Conservation (phyloP, 2,329 filamentous ascomycete species). For the Lachnellula hyalina region DNA sequence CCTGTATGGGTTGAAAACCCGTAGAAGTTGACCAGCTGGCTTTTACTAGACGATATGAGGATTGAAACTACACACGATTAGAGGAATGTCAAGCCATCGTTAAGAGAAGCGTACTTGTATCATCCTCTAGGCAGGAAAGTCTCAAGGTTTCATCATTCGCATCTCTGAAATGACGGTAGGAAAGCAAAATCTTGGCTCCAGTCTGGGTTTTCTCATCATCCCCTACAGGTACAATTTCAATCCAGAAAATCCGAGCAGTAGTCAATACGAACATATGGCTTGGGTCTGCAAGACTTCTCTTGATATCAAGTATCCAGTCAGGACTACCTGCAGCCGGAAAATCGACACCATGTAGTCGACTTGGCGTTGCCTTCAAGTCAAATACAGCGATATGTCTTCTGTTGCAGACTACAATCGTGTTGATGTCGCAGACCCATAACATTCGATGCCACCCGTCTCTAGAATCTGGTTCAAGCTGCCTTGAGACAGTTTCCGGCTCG, state of each 20-base stretch:
- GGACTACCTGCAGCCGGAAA: conserved; percentile 13
- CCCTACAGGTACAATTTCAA: conserved; percentile 22
- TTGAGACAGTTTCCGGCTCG: conserved; percentile 1
- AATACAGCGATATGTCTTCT: conserved; percentile 31
- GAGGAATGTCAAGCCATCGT: background rate
- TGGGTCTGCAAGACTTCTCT: conserved; percentile 40
- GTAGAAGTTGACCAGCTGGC: conserved; percentile 25
- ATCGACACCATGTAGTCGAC: conserved; percentile 16
- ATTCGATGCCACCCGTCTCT: conserved; percentile 43
- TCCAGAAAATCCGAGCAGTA: conserved; percentile 28
- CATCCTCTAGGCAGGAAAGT: conserved; percentile 32
- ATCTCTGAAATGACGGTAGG: conserved; percentile 41
- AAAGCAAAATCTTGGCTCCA: conserved; percentile 34
- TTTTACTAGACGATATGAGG: conserved; percentile 24
- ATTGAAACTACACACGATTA: conserved; percentile 20
- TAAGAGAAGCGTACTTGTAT: conserved; percentile 14
- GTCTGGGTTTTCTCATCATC: conserved; percentile 9
- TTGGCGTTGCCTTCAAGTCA: conserved; percentile 21
- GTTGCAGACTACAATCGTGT: conserved; percentile 41
- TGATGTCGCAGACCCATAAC: conserved; percentile 42
- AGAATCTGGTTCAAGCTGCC: conserved; percentile 3
- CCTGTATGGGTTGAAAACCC: conserved; percentile 14
- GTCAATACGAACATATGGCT: conserved; percentile 54
- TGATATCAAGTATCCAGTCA: conserved; percentile 55
- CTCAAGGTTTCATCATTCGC: conserved; percentile 35